Evolutionary conservation across 2,329 filamentous ascomycete species (phyloP), one percentile per base, ranked within the genome.

Genomic region (Fusarium guadeloupense): DNA sequence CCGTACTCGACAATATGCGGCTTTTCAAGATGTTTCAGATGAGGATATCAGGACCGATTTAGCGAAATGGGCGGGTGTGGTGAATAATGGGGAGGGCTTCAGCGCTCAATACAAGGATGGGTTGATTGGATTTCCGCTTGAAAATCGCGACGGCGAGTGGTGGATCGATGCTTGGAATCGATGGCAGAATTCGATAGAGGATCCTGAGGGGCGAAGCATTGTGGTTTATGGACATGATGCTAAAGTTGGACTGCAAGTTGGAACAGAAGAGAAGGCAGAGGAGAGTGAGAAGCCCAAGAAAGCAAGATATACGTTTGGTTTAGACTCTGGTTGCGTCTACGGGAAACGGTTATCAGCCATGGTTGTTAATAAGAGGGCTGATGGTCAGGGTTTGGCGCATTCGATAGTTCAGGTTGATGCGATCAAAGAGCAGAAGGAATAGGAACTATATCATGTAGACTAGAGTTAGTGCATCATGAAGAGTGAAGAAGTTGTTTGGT

Each of bases 151-250:
- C 0, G 68, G 48, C 0, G 60, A 68, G 13, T 53, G 46, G 35
- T 64, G 54, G 60, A 61, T 56, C 0, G 35, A 56, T 9, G 66
- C 63, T 3, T 68, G 66, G 66, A 69, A 64, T 20, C 41, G 57
- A 26, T 45, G 40, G 20, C 66, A 68, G 19, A 49, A 53, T 16
- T 31, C 41, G n/a, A 52, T 66, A 6, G 39, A 57, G 6, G 16
- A 37, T 34, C 31, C 43, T 6, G 26, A 62, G 43, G 26, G 64
- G 19, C 77, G 82, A 6, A 84, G 79, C 16, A 90, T 89, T 0
- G 89, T 94, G 13, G 82, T 95, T 34, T 96, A 95, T 71, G 92
- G 92, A 0, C 93, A 97, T 70, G 91, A 97, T 72, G 85, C 91
- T 13, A 86, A 86, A 64, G 76, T 78, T 2, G 91, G 91, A 0